A percentile compares a stretch with the other conserved stretches of the same genome.
Conservation (phyloP, 139 green algal species). For the Chlamydomonas urium region DNA sequence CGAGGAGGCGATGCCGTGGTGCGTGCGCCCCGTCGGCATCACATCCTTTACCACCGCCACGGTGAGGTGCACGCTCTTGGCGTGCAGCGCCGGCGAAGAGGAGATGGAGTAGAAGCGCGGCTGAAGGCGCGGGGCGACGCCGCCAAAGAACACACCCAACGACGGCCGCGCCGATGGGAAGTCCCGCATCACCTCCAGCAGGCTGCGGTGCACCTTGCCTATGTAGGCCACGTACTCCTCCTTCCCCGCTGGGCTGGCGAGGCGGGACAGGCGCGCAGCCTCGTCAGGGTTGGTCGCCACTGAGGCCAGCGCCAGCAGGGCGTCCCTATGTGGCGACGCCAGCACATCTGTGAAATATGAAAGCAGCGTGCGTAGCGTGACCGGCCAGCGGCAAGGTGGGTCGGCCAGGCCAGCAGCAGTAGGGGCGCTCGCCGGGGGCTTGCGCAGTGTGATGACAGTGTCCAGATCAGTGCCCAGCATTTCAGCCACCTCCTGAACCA, state of each 20-base stretch:
- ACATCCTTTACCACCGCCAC: conserved; percentile 63
- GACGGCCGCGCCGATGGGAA: conserved; percentile 75
- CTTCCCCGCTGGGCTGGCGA: conserved; percentile 66
- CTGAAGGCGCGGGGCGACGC: conserved; percentile 75
- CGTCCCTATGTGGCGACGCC: conserved; percentile 63
- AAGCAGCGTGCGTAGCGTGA: conserved; percentile 66
- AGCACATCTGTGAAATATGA: conserved; percentile 78
- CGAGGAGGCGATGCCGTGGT: conserved; percentile 70
- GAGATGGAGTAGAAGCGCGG: conserved; percentile 89
- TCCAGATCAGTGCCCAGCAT: conserved; percentile 57
- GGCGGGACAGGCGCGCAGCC: conserved; percentile 47
- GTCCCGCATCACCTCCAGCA: conserved; percentile 56
- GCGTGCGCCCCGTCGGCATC: conserved; percentile 66
- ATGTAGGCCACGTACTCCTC: conserved; percentile 66
- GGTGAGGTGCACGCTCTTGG: conserved; percentile 73
- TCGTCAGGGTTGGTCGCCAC: conserved; percentile 56
- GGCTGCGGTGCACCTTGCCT: conserved; percentile 42
- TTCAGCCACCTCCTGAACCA: conserved; percentile 43
- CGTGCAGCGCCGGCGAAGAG: conserved; percentile 51
- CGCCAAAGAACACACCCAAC: conserved; percentile 86
- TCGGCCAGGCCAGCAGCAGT: conserved; percentile 14
- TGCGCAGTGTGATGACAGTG: conserved; percentile 22
- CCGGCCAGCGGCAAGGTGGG: conserved; percentile 57
- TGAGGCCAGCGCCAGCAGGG: conserved; percentile 68
- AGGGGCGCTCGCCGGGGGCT: background rate